phyloP scores from a whole-genome alignment of 2,329 filamentous ascomycete genomes.

The Curvularia lunata region DNA sequence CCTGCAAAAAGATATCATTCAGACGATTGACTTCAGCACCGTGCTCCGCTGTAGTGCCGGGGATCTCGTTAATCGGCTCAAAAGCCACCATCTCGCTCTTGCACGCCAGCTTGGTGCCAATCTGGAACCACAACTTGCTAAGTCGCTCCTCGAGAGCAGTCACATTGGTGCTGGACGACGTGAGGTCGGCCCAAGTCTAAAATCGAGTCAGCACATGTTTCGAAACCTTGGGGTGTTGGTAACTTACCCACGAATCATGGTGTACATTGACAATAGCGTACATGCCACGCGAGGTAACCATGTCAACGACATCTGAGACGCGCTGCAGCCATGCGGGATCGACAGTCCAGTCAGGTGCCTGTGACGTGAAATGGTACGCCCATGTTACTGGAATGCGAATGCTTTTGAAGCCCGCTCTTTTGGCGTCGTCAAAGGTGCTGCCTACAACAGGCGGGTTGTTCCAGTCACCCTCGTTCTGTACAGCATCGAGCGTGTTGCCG shows the following conservation, averaged over 20 bases:
- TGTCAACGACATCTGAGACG: slow-evolving; percentile 64
- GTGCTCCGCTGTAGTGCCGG: slow-evolving; percentile 59
- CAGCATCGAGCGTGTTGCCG: slow-evolving; percentile 65
- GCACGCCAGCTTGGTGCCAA: slow-evolving; percentile 61
- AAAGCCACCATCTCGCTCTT: slow-evolving; percentile 62
- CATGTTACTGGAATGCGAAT: slow-evolving; percentile 67
- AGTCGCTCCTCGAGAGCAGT: slow-evolving; percentile 64
- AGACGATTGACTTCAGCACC: slow-evolving; percentile 61
- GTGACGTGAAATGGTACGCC: slow-evolving; percentile 61
- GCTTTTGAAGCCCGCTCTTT: slow-evolving; percentile 63
- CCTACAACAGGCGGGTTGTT: slow-evolving; percentile 61
- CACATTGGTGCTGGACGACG: slow-evolving; percentile 54
- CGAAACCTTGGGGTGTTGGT: too few species aligned
- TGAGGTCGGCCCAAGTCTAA: slow-evolving; percentile 60
- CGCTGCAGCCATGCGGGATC: slow-evolving; percentile 63
- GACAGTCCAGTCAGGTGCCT: slow-evolving; percentile 61
- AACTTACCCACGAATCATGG: slow-evolving; percentile 61
- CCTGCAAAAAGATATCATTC: slow-evolving; percentile 63
- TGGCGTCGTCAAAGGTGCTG: slow-evolving; percentile 59
- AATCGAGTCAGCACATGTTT: too few species aligned
- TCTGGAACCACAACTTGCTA: slow-evolving; percentile 63
- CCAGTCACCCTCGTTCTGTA: slow-evolving; percentile 64
- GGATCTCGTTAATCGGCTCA: slow-evolving; percentile 66
- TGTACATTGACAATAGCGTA: slow-evolving; percentile 65
- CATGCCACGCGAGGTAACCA: slow-evolving; percentile 59